Conservation (phyloP, 2,329 filamentous ascomycete genomes). For the Ceratocystis ficicola region DNA sequence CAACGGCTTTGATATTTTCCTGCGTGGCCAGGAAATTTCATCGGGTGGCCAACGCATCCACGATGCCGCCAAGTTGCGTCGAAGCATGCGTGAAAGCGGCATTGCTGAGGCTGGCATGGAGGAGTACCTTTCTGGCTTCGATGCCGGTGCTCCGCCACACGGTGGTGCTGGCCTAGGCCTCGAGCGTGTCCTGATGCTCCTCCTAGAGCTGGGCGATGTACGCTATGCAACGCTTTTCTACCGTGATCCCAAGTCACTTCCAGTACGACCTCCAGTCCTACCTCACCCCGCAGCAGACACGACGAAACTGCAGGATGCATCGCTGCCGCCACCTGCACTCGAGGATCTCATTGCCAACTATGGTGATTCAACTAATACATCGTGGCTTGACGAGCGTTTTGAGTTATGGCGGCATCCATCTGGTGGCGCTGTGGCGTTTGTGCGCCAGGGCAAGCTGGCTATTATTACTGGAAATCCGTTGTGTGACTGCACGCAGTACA, state of each 20-base stretch:
- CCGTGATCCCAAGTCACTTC: constrained; percentile 78
- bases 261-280: constrained; percentile 52
- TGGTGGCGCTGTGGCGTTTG: constrained; percentile 75
- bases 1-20: constrained; percentile 91
- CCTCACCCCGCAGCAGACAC: constrained; percentile 83
- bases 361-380: constrained; percentile 85
- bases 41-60: constrained; percentile 91
- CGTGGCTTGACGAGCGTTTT: constrained; percentile 83
- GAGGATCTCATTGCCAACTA: constrained; percentile 92
- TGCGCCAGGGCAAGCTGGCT: constrained; percentile 61
- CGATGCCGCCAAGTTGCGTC: constrained; percentile 58
- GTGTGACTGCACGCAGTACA: constrained; percentile 67
- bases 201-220: constrained; percentile 79
- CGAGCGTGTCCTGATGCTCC: constrained; percentile 75
- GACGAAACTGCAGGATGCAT: constrained; percentile 35
- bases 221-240: constrained; percentile 78
- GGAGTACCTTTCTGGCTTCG: constrained; percentile 79
- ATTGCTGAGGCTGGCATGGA: constrained; percentile 75
- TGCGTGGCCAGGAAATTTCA: constrained; percentile 84
- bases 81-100: constrained; percentile 62
- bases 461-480: constrained; percentile 81
- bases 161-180: constrained; percentile 82
- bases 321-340: constrained; percentile 48
- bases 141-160: constrained; percentile 78
- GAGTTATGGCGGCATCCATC: constrained; percentile 69